These are phyloP conservation scores for Ceriops tagal DNA, from an alignment of 345 rosid genomes.

Conservation along the genomic window DNA sequence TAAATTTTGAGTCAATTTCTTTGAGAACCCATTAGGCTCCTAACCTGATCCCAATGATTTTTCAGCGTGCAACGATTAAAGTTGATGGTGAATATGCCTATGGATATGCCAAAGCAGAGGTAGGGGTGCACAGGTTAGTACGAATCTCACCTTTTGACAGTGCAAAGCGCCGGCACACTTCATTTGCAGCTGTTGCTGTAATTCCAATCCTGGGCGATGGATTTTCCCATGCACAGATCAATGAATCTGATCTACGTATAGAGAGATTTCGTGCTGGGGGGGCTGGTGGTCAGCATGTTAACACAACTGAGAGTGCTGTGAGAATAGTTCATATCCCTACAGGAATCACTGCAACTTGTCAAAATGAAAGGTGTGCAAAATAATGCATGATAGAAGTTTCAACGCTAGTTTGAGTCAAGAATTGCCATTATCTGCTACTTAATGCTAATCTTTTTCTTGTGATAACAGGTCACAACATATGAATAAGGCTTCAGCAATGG, in stretches of 20 bases:
- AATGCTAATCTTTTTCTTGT: slow-evolving; percentile 3
- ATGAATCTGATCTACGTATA: slow-evolving; percentile 82
- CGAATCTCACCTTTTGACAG: slow-evolving; percentile 94
- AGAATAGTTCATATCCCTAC: slow-evolving; percentile 93
- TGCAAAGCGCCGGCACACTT: slow-evolving; percentile 85
- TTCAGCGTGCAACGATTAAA: slow-evolving; percentile 93
- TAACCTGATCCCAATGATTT: slow-evolving; percentile 8
- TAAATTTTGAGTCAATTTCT: background rate
- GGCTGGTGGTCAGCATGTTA: slow-evolving; percentile 85
- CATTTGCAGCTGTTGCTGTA: slow-evolving; percentile 99
- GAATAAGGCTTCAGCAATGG: slow-evolving; percentile 95
- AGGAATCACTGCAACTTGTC: slow-evolving; percentile 80
- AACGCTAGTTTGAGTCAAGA: background rate
- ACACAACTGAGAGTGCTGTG: slow-evolving; percentile 96
- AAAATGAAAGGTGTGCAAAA: slow-evolving; percentile 69
- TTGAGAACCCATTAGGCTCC: slow-evolving; percentile 9
- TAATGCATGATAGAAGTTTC: background rate
- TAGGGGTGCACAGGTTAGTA: slow-evolving; percentile 94
- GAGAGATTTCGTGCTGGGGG: slow-evolving; percentile 93
- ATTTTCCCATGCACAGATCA: slow-evolving; percentile 70
- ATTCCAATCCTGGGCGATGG: slow-evolving; percentile 82
- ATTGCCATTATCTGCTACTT: background rate
- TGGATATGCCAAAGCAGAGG: slow-evolving; percentile 97
- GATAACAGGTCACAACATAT: slow-evolving; percentile 68
- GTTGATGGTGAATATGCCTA: slow-evolving; percentile 88